Evolutionary conservation across 1,139 yeast genomes (phyloP).

Genomic region (Candida anutae): DNA sequence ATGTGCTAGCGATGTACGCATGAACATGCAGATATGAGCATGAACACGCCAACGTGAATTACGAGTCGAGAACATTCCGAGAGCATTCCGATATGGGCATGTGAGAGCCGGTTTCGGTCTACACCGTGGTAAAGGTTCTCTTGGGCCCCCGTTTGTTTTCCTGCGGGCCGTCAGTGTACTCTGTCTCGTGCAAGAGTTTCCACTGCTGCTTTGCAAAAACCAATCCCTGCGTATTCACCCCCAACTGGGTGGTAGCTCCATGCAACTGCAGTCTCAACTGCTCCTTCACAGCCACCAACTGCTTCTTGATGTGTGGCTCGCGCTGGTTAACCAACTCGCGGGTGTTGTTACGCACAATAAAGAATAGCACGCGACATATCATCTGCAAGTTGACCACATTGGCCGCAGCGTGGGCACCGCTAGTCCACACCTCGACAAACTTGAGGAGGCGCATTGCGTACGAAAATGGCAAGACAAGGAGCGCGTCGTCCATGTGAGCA

Average conservation of each 20-base stretch:
- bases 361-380: conserved; percentile 68
- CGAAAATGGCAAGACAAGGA: conserved; percentile 84
- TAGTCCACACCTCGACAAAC: conserved; percentile 73
- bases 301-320: conserved; percentile 53
- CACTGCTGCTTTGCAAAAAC: conserved; percentile 69
- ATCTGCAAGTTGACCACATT: conserved; percentile 47
- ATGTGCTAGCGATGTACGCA: no score
- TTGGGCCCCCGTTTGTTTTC: conserved; percentile 54
- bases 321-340: conserved; percentile 65
- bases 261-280: conserved; percentile 50
- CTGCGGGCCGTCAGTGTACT: conserved; percentile 65
- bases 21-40: no score
- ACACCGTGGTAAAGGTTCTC: conserved; percentile 51
- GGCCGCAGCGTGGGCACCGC: conserved; percentile 32
- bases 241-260: conserved; percentile 52
- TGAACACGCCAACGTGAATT: no score
- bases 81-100: no score
- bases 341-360: conserved; percentile 65
- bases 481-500: conserved; percentile 86
- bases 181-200: conserved; percentile 66
- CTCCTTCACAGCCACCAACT: conserved; percentile 48
- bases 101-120: no score
- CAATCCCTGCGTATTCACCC: conserved; percentile 84
- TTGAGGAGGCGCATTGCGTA: conserved; percentile 63
- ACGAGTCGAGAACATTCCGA: no score